A percentile compares a stretch with the other conserved stretches of the same genome.
Conservation (phyloP, 805 yeast species). For the Saitoella complicata region DNA sequence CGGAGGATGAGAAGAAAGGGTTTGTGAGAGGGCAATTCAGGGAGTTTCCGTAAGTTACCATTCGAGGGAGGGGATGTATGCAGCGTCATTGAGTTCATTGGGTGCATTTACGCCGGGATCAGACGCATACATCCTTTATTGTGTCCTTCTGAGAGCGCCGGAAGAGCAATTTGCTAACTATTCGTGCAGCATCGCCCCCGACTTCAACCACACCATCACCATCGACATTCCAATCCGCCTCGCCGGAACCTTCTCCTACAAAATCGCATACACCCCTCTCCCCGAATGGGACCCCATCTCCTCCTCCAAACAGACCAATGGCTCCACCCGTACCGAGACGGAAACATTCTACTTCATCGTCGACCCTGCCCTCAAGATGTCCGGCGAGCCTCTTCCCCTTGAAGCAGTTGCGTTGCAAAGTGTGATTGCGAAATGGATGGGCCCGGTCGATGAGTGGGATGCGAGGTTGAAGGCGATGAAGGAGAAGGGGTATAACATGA, state of each 20-base stretch:
- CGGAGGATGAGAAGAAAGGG: constrained; percentile 25
- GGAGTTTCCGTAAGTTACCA: constrained; percentile 25
- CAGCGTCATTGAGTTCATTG: background rate
- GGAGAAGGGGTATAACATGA: constrained; percentile 78
- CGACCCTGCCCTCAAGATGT: constrained; percentile 54
- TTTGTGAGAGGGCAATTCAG: constrained; percentile 46
- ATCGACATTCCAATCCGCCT: constrained; percentile 43
- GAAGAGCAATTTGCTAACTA: background rate
- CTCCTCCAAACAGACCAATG: constrained; percentile 13
- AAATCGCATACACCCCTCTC: constrained; percentile 37
- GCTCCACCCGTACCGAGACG: constrained; percentile 30
- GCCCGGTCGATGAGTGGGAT: constrained; percentile 52
- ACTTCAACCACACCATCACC: constrained; percentile 46
- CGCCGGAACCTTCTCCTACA: constrained; percentile 73
- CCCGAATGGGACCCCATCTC: constrained; percentile 11
- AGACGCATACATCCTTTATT: background rate
- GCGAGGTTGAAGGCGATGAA: constrained; percentile 42
- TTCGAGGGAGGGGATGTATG: background rate
- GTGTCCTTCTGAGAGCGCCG: background rate
- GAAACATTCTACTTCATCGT: constrained; percentile 52
- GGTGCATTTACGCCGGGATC: background rate
- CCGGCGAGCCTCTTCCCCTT: constrained; percentile 43
- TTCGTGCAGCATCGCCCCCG: constrained; percentile 21
- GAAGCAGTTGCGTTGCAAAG: constrained; percentile 72
- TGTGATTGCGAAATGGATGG: constrained; percentile 84